Percentiles rank a stretch among this genome's conserved stretches.
Conservation (phyloP, 148 eudicot species). For the Rhododendron ovatum region DNA sequence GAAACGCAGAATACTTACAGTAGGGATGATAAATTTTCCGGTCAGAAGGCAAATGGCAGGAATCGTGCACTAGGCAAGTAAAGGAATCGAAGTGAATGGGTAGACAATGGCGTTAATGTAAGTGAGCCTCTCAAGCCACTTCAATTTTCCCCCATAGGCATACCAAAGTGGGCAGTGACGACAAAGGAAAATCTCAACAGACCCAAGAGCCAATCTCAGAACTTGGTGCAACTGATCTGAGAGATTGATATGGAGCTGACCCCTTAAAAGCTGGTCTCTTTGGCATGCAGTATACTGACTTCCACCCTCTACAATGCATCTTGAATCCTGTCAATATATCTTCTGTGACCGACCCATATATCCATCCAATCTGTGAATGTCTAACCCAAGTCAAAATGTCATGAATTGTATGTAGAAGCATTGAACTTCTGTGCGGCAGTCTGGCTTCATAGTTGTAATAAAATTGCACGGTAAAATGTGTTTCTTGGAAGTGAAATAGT, state of each 20-base stretch:
- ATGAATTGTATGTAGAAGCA: neutral
- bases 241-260: slow-evolving; percentile 90
- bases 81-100: slow-evolving; percentile 91
- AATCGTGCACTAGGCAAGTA: slow-evolving; percentile 85
- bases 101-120: slow-evolving; percentile 85
- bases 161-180: slow-evolving; percentile 98
- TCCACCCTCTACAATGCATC: slow-evolving; percentile 99
- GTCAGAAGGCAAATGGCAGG: slow-evolving; percentile 97
- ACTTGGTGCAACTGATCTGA: slow-evolving; percentile 93
- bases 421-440: neutral
- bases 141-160: slow-evolving; percentile 82
- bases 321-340: slow-evolving; percentile 95
- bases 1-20: slow-evolving; percentile 41
- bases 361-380: slow-evolving; percentile 85
- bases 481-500: neutral
- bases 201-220: slow-evolving; percentile 94
- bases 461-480: neutral
- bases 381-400: neutral
- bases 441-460: neutral
- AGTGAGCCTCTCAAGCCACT: slow-evolving; percentile 81
- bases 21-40: slow-evolving; percentile 93
- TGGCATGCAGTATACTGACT: slow-evolving; percentile 84
- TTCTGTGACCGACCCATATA: slow-evolving; percentile 90
- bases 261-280: slow-evolving; percentile 87
- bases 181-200: slow-evolving; percentile 90